These are phyloP conservation scores for Digitaria exilis DNA, from an alignment of 202 grass and related monocot species.

Conservation along the genomic window DNA sequence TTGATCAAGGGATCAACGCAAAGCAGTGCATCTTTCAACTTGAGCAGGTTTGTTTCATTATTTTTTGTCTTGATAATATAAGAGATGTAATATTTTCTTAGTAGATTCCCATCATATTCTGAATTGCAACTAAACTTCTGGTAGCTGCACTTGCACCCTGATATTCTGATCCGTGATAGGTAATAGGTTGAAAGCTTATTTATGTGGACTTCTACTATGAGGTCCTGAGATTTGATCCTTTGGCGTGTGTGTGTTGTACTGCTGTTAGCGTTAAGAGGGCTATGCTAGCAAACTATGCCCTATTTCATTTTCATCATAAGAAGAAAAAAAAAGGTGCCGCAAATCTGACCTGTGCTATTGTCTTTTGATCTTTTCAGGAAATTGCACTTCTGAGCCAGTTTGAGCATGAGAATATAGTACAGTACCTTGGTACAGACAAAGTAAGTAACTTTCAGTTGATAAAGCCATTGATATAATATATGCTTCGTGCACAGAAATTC, in stretches of 20 bases:
- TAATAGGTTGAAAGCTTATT: neutral
- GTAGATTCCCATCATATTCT: conserved; percentile 9
- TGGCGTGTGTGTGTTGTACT: neutral
- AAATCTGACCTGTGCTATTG: conserved; percentile 30
- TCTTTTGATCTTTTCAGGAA: conserved; percentile 67
- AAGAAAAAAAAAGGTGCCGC: neutral
- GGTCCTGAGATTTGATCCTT: neutral
- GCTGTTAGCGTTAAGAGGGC: conserved; percentile 13
- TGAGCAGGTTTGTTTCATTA: conserved; percentile 58
- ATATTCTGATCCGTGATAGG: neutral
- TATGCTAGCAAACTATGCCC: neutral
- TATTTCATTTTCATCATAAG: neutral
- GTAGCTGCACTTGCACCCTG: neutral
- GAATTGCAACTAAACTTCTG: neutral
- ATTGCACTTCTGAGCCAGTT: conserved; percentile 92
- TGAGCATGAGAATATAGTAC: conserved; percentile 95
- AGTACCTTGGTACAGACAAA: conserved; percentile 93
- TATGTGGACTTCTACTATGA: neutral
- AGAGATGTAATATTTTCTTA: neutral
- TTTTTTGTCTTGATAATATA: conserved; percentile 4
- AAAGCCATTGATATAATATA: conserved; percentile 22
- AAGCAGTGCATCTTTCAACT: conserved; percentile 73
- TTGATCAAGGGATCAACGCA: conserved; percentile 70
- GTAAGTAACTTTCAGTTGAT: conserved; percentile 46
- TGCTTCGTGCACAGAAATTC: conserved; percentile 6